Conservation (phyloP, 192 early-diverging fungal species). For the Backusella parvicylindrica region DNA sequence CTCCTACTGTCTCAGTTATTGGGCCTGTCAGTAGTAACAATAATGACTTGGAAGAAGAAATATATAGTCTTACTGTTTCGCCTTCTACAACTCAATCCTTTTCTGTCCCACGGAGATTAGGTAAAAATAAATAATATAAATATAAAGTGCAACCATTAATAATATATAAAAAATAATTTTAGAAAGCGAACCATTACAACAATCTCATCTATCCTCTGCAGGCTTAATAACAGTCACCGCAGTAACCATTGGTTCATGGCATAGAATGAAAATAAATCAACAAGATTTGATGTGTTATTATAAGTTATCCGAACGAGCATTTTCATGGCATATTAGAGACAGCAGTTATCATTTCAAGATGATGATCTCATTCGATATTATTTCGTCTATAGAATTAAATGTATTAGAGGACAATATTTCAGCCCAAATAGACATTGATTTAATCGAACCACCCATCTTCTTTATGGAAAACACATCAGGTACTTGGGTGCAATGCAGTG, state of each 20-base stretch:
- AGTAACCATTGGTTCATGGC: slow-evolving; percentile 58
- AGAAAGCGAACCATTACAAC: slow-evolving; percentile 6
- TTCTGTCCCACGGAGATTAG: slow-evolving; percentile 4
- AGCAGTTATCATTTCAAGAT: slow-evolving; percentile 53
- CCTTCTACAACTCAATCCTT: neutral
- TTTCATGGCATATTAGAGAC: slow-evolving; percentile 60
- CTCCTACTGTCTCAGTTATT: slow-evolving; percentile 5
- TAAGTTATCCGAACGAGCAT: slow-evolving; percentile 39
- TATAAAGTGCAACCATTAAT: neutral
- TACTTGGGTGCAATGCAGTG: slow-evolving; percentile 56
- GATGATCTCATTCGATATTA: slow-evolving; percentile 48
- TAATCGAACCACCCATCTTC: slow-evolving; percentile 51
- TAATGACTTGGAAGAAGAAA: neutral
- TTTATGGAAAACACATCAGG: slow-evolving; percentile 50
- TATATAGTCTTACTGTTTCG: neutral
- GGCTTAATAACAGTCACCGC: slow-evolving; percentile 44
- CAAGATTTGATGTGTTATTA: slow-evolving; percentile 56
- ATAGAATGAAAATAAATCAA: slow-evolving; percentile 51
- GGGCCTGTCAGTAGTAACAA: neutral
- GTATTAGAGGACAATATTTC: slow-evolving; percentile 41
- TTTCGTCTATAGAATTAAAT: slow-evolving; percentile 43
- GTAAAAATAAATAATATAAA: neutral
- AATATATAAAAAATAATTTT: neutral
- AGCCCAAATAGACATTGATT: slow-evolving; percentile 47
- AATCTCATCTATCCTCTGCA: neutral